Conservation (phyloP, 495 filamentous ascomycete species). For the Annulohypoxylon nitens region DNA sequence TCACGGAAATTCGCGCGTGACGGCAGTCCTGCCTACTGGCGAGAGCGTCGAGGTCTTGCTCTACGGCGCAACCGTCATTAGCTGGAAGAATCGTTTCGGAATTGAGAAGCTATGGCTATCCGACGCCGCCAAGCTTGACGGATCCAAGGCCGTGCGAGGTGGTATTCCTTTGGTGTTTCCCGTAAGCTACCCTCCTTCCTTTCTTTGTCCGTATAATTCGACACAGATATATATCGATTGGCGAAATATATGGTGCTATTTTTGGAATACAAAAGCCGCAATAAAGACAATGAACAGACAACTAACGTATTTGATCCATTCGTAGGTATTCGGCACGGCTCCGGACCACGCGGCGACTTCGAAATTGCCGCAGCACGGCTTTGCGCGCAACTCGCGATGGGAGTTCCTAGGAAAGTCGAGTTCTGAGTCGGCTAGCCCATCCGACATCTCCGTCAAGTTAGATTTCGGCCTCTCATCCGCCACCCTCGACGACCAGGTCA, state of each 20-base stretch:
- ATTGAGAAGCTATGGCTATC: constrained; percentile 91
- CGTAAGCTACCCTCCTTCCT: constrained; percentile 63
- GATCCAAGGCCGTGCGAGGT: constrained; percentile 72
- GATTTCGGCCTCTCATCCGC: constrained; percentile 89
- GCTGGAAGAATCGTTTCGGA: constrained; percentile 86
- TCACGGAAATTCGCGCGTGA: constrained; percentile 72
- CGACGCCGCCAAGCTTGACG: constrained; percentile 75
- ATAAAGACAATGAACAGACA: background rate
- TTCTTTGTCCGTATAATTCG: background rate
- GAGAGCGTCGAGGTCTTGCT: constrained; percentile 88
- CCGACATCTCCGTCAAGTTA: constrained; percentile 81
- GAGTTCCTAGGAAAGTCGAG: constrained; percentile 80
- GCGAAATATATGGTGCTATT: background rate
- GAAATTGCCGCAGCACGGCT: constrained; percentile 91
- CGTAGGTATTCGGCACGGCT: constrained; percentile 89
- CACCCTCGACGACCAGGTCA: constrained; percentile 73
- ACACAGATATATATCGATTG: background rate
- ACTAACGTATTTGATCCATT: constrained; percentile 3
- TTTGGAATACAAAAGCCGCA: too few relatives aligned
- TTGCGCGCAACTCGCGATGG: constrained; percentile 87
- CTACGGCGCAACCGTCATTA: constrained; percentile 91
- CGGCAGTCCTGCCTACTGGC: constrained; percentile 82
- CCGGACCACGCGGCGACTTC: constrained; percentile 77
- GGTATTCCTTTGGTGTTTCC: constrained; percentile 97
- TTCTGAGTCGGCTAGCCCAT: constrained; percentile 65